Conservation (phyloP, 139 green algal species). For the Asterochloris erici region DNA sequence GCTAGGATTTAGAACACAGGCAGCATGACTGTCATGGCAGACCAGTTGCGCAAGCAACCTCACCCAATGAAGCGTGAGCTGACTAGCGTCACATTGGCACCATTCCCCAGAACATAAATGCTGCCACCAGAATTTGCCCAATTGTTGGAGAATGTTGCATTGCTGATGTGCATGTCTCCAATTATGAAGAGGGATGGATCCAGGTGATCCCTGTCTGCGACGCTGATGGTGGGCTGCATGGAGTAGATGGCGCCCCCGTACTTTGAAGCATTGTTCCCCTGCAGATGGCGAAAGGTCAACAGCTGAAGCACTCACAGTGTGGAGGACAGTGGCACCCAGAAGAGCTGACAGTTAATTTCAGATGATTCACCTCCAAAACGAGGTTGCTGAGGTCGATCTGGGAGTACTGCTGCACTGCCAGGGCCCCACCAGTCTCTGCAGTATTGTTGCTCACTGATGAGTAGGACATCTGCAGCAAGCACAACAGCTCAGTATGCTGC, state of each 20-base stretch:
- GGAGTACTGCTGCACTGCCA: neutral
- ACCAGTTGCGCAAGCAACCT: no score
- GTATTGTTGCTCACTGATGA: neutral
- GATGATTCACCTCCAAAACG: no score
- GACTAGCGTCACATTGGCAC: slow-evolving; percentile 1
- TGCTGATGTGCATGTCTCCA: neutral
- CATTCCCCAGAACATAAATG: slow-evolving; percentile 17
- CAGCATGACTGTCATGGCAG: no score
- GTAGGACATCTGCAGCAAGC: neutral
- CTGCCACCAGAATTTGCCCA: neutral
- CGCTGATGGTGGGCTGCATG: slow-evolving; percentile 13
- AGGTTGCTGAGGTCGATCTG: neutral
- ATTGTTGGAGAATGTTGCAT: neutral
- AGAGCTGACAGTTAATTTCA: no score
- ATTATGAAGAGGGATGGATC: slow-evolving; percentile 9
- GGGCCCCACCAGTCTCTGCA: neutral
- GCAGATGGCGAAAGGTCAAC: neutral
- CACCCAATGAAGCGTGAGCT: slow-evolving; percentile 7
- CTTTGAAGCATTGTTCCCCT: slow-evolving; percentile 1
- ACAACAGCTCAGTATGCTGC: neutral
- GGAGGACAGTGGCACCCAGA: no score
- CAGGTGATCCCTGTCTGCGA: slow-evolving; percentile 3
- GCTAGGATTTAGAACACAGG: no score
- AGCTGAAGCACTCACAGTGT: neutral
- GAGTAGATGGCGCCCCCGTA: slow-evolving; percentile 6